Evolutionary conservation across 202 grass and related monocot genomes (phyloP).

Genomic region (Digitaria exilis): DNA sequence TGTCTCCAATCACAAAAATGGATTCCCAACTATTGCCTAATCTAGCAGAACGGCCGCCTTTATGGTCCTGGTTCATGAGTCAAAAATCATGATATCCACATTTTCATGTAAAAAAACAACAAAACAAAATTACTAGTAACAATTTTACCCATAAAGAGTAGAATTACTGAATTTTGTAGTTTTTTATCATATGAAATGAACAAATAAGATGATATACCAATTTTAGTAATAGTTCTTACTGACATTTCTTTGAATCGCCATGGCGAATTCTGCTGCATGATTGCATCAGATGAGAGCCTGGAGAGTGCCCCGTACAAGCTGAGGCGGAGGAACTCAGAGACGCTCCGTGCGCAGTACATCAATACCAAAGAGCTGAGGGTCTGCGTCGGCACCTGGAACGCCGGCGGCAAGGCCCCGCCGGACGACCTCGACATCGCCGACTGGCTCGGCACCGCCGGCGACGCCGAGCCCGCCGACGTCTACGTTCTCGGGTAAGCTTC

Average conservation of each 20-base stretch:
- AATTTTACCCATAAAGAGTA: neutral
- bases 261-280: neutral
- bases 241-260: neutral
- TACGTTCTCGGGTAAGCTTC: constrained; percentile 95
- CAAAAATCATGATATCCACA: neutral
- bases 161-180: neutral
- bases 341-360: constrained; percentile 92
- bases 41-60: no score
- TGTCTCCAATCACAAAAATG: neutral
- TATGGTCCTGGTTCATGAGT: neutral
- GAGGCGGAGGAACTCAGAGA: constrained; percentile 83
- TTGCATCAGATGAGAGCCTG: constrained; percentile 42
- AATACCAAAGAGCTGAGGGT: constrained; percentile 82
- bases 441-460: constrained; percentile 64
- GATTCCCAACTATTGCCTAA: neutral
- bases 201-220: neutral
- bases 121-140: neutral
- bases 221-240: neutral
- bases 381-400: constrained; percentile 82
- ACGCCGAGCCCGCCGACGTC: constrained; percentile 81
- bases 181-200: neutral
- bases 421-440: constrained; percentile 57
- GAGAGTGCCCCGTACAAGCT: constrained; percentile 64
- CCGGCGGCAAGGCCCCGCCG: constrained; percentile 65
- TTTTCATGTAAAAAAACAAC: no score